Percentiles rank a stretch among this genome's conserved stretches.
These are phyloP conservation scores for Rhynchosporium secalis DNA, from an alignment of 2,329 filamentous ascomycete species.

Conservation along the genomic window DNA sequence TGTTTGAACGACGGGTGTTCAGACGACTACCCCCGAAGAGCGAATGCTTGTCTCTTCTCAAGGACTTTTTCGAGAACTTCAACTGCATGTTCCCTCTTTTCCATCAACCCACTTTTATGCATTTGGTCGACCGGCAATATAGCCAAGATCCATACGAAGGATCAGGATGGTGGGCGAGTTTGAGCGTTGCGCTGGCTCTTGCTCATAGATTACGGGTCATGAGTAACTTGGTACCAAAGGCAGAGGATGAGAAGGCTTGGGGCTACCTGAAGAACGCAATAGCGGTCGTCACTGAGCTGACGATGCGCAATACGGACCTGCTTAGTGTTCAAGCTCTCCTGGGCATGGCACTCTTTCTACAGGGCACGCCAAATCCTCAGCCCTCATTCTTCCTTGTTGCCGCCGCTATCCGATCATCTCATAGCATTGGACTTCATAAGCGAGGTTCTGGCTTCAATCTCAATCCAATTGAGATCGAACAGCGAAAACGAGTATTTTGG, in stretches of 20 bases:
- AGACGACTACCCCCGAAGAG: slow-evolving; percentile 78
- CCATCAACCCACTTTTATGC: slow-evolving; percentile 98
- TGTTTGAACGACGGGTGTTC: slow-evolving; percentile 85
- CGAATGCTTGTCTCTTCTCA: slow-evolving; percentile 84
- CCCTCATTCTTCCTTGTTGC: slow-evolving; percentile 89
- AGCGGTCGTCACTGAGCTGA: slow-evolving; percentile 87
- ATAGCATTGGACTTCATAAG: slow-evolving; percentile 95
- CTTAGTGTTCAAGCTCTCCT: slow-evolving; percentile 91
- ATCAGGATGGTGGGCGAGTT: slow-evolving; percentile 96
- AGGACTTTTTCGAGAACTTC: slow-evolving; percentile 97
- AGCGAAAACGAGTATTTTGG: slow-evolving; percentile 78
- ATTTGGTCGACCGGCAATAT: slow-evolving; percentile 91
- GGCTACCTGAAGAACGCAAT: slow-evolving; percentile 95
- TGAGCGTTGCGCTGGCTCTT: slow-evolving; percentile 93
- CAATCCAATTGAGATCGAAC: slow-evolving; percentile 91
- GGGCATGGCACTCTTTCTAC: slow-evolving; percentile 91
- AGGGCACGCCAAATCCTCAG: slow-evolving; percentile 95
- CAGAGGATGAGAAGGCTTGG: slow-evolving; percentile 95
- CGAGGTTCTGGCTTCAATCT: slow-evolving; percentile 89
- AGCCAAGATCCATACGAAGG: slow-evolving; percentile 89
- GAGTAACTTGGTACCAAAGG: slow-evolving; percentile 86
- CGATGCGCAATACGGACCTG: slow-evolving; percentile 93
- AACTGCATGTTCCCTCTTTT: slow-evolving; percentile 98
- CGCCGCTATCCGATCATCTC: slow-evolving; percentile 84
- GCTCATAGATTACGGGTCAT: slow-evolving; percentile 89